Evolutionary conservation across 495 filamentous ascomycete species (phyloP).

Genomic region (Podospora conica): DNA sequence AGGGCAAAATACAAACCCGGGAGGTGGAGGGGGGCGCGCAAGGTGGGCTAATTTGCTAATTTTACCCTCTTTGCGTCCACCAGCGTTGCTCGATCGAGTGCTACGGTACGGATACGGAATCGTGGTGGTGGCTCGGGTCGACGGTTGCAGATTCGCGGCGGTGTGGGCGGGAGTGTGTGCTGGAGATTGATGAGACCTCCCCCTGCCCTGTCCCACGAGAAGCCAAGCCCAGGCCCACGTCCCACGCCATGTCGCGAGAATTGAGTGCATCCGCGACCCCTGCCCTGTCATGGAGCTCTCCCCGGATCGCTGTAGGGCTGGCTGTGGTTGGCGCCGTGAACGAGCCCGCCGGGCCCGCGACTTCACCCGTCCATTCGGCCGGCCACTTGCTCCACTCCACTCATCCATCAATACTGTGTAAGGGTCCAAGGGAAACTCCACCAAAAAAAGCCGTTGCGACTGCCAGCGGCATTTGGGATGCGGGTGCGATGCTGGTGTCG

Average conservation of each 20-base stretch:
- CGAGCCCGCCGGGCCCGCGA: neutral
- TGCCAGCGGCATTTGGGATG: too few species aligned
- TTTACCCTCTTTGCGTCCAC: slow-evolving; percentile 4
- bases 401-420: neutral
- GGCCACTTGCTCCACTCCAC: neutral
- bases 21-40: neutral
- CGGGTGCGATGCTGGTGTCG: neutral
- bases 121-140: neutral
- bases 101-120: neutral
- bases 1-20: neutral
- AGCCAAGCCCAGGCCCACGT: neutral
- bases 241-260: neutral
- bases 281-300: neutral
- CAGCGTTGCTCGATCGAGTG: neutral
- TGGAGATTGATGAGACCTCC: neutral
- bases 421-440: neutral
- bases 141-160: neutral
- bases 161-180: neutral
- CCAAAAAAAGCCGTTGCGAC: neutral
- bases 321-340: slow-evolving; percentile 7
- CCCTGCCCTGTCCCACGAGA: neutral
- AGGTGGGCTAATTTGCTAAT: slow-evolving; percentile 9
- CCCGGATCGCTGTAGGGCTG: slow-evolving; percentile 12
- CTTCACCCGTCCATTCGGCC: neutral
- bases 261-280: neutral